Percentiles rank a stretch among this genome's conserved stretches.
phyloP scores from a whole-genome alignment of 2,329 filamentous ascomycete genomes.

The Stagonosporopsis cucurbitacearum region DNA sequence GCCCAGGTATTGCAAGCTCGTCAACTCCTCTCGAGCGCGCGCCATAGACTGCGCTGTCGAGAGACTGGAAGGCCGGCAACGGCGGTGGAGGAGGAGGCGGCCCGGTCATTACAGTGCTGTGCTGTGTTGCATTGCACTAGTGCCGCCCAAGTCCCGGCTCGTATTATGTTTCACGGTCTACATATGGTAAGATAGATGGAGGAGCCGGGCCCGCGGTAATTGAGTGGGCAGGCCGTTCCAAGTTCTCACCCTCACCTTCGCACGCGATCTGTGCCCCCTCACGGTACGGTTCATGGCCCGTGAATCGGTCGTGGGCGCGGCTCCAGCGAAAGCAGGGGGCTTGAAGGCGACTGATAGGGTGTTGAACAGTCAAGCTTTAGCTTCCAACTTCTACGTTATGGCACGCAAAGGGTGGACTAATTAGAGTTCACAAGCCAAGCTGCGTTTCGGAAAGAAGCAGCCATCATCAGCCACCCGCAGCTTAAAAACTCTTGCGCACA shows the following conservation, averaged over 20 bases:
- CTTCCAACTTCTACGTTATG: slow-evolving; percentile 5
- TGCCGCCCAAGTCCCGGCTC: not conserved
- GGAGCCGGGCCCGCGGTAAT: not conserved
- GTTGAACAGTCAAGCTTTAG: slow-evolving; percentile 1
- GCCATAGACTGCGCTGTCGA: not conserved
- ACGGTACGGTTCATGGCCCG: not conserved
- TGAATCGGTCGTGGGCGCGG: not conserved
- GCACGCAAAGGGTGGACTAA: not conserved
- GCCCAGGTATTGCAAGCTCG: not conserved
- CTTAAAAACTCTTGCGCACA: not conserved
- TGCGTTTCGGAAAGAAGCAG: not conserved
- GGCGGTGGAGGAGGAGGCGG: not conserved
- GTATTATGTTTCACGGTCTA: not conserved
- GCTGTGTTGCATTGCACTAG: not conserved
- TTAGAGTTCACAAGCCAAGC: slow-evolving; percentile 6
- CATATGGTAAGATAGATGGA: not conserved
- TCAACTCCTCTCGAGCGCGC: too few relatives aligned
- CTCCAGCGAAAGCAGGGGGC: not conserved
- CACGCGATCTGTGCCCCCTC: not conserved
- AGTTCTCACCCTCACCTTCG: not conserved
- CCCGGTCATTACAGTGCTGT: not conserved
- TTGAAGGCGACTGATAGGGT: not conserved
- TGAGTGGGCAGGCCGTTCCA: not conserved
- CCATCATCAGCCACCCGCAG: slow-evolving; percentile 11
- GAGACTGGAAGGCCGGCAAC: not conserved